Evolutionary conservation across 441 rosid genomes (phyloP).

Genomic region (Brassica balearica): DNA sequence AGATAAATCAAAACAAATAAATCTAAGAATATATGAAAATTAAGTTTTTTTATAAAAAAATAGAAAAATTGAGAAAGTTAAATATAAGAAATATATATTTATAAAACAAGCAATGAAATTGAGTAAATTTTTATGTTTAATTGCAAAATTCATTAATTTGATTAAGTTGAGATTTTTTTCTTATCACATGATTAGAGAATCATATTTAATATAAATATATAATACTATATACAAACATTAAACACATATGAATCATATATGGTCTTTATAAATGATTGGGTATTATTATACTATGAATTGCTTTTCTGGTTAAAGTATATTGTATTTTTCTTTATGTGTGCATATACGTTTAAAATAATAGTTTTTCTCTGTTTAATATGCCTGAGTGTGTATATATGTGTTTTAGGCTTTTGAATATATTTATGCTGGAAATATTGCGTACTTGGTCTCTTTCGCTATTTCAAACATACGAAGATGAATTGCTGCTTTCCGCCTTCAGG

Average conservation of each 20-base stretch:
- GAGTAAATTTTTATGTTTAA: background rate
- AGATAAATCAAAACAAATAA: background rate
- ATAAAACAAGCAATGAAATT: background rate
- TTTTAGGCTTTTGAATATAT: background rate
- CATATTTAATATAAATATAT: background rate
- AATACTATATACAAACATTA: background rate
- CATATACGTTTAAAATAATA: background rate
- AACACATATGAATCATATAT: constrained; percentile 13
- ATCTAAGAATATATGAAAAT: background rate
- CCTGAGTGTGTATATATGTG: constrained; percentile 18
- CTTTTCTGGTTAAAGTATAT: constrained; percentile 3
- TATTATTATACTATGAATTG: background rate
- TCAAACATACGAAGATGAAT: constrained; percentile 9
- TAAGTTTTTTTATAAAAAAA: background rate
- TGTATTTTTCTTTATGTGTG: background rate
- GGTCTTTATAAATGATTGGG: background rate
- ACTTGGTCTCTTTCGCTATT: background rate
- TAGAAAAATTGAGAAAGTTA: background rate
- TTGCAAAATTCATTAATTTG: background rate
- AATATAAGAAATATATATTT: background rate
- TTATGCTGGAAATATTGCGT: background rate
- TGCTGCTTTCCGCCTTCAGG: background rate
- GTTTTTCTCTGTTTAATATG: background rate
- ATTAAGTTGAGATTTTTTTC: background rate
- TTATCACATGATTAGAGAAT: background rate